Evolutionary conservation across 2,329 filamentous ascomycete genomes (phyloP).

Genomic region (Dendrostoma leiphaemia): DNA sequence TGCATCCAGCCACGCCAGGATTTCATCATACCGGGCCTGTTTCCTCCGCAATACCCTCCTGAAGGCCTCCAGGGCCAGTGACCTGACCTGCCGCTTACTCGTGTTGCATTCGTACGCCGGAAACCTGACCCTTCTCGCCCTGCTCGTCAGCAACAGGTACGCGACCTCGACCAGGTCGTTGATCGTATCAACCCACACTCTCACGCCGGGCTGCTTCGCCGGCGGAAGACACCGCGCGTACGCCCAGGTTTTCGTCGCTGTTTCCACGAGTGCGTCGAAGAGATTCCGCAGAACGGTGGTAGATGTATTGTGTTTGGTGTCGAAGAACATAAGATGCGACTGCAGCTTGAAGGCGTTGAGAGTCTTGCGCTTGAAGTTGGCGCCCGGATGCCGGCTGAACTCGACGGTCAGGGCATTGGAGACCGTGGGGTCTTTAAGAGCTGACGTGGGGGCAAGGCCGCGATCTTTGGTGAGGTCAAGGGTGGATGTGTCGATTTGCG

Average conservation of each 20-base stretch:
- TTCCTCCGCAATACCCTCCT: conserved; percentile 63
- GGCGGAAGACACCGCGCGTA: conserved; percentile 58
- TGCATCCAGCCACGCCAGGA: conserved; percentile 66
- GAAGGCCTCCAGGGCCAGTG: conserved; percentile 71
- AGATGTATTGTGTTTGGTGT: conserved; percentile 73
- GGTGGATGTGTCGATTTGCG: conserved; percentile 69
- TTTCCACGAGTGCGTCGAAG: conserved; percentile 70
- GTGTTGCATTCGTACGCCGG: conserved; percentile 58
- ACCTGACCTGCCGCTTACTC: conserved; percentile 56
- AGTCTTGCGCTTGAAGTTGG: conserved; percentile 76
- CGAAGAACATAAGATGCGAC: conserved; percentile 79
- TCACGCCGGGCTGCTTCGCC: conserved; percentile 52
- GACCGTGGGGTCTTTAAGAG: conserved; percentile 41
- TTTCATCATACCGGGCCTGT: conserved; percentile 64
- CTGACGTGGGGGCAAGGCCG: conserved; percentile 38
- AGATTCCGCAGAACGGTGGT: conserved; percentile 72
- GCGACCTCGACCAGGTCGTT: conserved; percentile 64
- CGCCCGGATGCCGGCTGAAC: conserved; percentile 67
- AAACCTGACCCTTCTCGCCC: conserved; percentile 41
- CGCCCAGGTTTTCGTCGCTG: conserved; percentile 71
- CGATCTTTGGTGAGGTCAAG: conserved; percentile 73
- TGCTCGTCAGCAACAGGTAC: conserved; percentile 60
- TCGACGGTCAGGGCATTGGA: conserved; percentile 79
- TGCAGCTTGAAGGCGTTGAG: conserved; percentile 79
- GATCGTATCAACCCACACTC: conserved; percentile 60